A percentile compares a stretch with the other conserved stretches of the same genome.
Evolutionary conservation across 2,329 filamentous ascomycete genomes (phyloP).

Genomic region (Basipetospora chlamydospora): DNA sequence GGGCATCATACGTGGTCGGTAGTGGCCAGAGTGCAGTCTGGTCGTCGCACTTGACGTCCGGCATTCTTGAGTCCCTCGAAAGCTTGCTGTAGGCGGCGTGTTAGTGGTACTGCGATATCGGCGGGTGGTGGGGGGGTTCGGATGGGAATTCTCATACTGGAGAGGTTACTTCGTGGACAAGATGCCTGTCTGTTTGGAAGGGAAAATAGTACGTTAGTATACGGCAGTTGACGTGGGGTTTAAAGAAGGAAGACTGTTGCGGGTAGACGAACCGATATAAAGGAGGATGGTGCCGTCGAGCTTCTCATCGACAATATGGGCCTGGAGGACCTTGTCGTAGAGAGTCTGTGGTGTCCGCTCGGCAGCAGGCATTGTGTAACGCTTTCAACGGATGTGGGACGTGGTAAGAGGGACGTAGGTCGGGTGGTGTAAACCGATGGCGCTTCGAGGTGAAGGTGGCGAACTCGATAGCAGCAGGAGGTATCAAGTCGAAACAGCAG

Average conservation of each 20-base stretch:
- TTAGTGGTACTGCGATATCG: conserved; percentile 10
- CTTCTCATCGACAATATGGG: conserved; percentile 91
- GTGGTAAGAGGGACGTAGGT: neutral
- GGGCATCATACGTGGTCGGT: conserved; percentile 70
- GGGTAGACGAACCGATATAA: conserved; percentile 64
- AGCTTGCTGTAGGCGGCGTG: conserved; percentile 56
- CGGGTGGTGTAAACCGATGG: too few relatives aligned
- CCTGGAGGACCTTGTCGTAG: conserved; percentile 94
- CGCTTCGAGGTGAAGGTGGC: too few relatives aligned
- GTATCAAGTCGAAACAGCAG: neutral
- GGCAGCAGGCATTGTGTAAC: conserved; percentile 56
- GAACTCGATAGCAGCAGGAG: too few relatives aligned
- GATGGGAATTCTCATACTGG: conserved; percentile 44
- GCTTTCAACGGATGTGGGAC: neutral
- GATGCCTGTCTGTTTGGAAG: conserved; percentile 66
- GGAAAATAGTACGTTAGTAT: neutral
- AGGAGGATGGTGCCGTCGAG: conserved; percentile 82
- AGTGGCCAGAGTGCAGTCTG: conserved; percentile 91
- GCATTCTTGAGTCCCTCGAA: conserved; percentile 93
- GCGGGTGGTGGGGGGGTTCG: conserved; percentile 5
- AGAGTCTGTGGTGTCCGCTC: conserved; percentile 65
- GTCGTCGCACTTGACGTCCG: conserved; percentile 71
- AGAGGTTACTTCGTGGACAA: conserved; percentile 97
- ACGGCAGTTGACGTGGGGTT: neutral
- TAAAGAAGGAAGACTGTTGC: too few relatives aligned